Evolutionary conservation across 1,139 yeast species (phyloP), one percentile per base, ranked within the genome.

Genomic region (Kurtzmaniella natalensis): DNA sequence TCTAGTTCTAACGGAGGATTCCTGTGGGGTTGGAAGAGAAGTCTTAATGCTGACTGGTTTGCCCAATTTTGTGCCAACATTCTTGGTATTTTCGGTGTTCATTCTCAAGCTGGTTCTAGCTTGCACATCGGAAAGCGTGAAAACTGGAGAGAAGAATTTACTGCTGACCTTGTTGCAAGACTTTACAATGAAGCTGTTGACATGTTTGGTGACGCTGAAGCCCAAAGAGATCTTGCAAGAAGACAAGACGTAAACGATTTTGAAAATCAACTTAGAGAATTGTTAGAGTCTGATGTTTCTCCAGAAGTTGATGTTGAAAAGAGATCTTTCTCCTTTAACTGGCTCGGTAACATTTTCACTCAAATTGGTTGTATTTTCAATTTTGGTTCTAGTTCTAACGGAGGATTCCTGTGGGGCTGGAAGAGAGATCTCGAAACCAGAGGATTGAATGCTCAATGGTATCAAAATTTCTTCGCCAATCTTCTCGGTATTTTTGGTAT

Each of bases 111-210:
- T 7, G n/a, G 22, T 10, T n/a, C 26, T 10, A 14, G 13, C 7
- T 4, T 24, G 10, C 26, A n/a, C 16, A 9, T 19, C 8, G 18
- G n/a, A 19, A 28, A 19, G n/a, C 30, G 24, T 13, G 24, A 16
- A 5, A 5, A 11, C 6, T 23, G 26, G 26, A 28, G 19, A 9
- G 24, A 28, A 15, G 30, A 28, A 11, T 28, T 28, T n/a, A 19
- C 30, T 13, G 23, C 30, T 19, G 30, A 28, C 7, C 24, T 28
- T 13, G 30, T 19, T 9, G 30, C 30, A 3, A 28, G 30, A 28
- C 24, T 26, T 26, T 26, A 26, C 20, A 13, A 26, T 7, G 15
- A 26, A 5, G 29, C 29, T 4, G 23, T 23, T 5, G 31, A 18
- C 8, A 23, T 29, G 31, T 13, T 18, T 7, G 31, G 31, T 29